Percentiles rank a stretch among this genome's conserved stretches.
Conservation (phyloP, 2,329 filamentous ascomycete genomes). For the Colletotrichum salicis region DNA sequence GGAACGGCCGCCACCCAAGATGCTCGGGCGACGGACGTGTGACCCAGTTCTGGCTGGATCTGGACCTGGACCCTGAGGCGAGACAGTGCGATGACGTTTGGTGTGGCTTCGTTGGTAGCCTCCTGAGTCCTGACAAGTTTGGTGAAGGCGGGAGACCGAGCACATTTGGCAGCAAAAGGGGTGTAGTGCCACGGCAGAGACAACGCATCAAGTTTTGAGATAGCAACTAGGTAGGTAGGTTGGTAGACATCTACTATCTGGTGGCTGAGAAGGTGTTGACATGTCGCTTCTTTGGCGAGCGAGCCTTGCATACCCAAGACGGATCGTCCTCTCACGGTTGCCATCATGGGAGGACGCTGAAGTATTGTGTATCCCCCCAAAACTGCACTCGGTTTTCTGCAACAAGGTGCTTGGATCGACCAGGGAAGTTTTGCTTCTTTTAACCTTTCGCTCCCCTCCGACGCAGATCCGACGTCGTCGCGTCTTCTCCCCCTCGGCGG, state of each 20-base stretch:
- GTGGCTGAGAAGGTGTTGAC: neutral
- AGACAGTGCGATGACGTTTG: slow-evolving; percentile 33
- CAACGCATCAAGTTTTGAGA: neutral
- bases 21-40: slow-evolving; percentile 8
- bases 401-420: slow-evolving; percentile 5
- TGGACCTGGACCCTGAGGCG: slow-evolving; percentile 20
- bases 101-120: slow-evolving; percentile 20
- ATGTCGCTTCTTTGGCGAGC: neutral
- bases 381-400: neutral
- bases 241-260: neutral
- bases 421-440: slow-evolving; percentile 4
- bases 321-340: neutral
- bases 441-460: slow-evolving; percentile 5
- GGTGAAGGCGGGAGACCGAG: slow-evolving; percentile 14
- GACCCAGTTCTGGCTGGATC: slow-evolving; percentile 3
- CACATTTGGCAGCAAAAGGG: neutral
- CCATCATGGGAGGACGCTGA: neutral
- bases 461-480: slow-evolving; percentile 1
- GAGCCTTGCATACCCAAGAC: neutral
- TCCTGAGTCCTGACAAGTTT: slow-evolving; percentile 11
- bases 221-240: neutral
- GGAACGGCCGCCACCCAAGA: neutral
- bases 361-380: neutral
- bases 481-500: neutral
- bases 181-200: neutral